Percentiles rank a stretch among this genome's conserved stretches.
These are phyloP conservation scores for Zelonia costaricensis DNA, from an alignment of 208 protist genomes.

Conservation along the genomic window DNA sequence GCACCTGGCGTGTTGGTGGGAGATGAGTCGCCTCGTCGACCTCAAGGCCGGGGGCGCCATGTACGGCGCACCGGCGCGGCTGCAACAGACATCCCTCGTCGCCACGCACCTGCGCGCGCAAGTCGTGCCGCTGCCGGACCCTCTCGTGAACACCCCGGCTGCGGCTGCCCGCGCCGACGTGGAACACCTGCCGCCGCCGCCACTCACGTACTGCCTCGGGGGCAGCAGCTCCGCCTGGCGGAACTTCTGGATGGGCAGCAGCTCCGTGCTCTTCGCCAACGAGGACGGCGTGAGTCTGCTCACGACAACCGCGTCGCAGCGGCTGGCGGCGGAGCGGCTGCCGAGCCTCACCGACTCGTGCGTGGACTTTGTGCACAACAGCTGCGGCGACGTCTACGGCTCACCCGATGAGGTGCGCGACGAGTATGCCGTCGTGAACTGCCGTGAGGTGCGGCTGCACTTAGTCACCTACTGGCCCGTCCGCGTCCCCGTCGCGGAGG, in stretches of 20 bases:
- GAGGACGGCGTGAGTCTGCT: constrained; percentile 45
- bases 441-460: constrained; percentile 30
- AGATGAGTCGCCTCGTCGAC: constrained; percentile 20
- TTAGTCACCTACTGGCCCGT: constrained; percentile 17
- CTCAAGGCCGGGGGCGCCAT: constrained; percentile 1
- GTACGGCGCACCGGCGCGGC: constrained; percentile 4
- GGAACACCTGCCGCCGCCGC: not conserved
- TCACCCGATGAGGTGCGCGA: constrained; percentile 23
- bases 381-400: constrained; percentile 35
- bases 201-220: constrained; percentile 32
- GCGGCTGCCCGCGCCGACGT: not conserved
- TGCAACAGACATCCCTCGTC: constrained; percentile 6
- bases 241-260: constrained; percentile 41
- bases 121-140: constrained; percentile 12
- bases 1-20: constrained; percentile 37
- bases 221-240: constrained; percentile 57
- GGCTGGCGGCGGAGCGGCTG: constrained; percentile 20
- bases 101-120: constrained; percentile 28
- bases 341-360: constrained; percentile 11
- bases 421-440: constrained; percentile 51
- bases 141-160: not conserved
- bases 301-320: not conserved
- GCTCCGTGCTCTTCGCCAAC: constrained; percentile 39
- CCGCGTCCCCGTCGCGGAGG: constrained; percentile 1
- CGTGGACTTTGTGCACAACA: constrained; percentile 33